phyloP scores from a whole-genome alignment of 2,329 filamentous ascomycete genomes.

The Aspergillus fischeri region DNA sequence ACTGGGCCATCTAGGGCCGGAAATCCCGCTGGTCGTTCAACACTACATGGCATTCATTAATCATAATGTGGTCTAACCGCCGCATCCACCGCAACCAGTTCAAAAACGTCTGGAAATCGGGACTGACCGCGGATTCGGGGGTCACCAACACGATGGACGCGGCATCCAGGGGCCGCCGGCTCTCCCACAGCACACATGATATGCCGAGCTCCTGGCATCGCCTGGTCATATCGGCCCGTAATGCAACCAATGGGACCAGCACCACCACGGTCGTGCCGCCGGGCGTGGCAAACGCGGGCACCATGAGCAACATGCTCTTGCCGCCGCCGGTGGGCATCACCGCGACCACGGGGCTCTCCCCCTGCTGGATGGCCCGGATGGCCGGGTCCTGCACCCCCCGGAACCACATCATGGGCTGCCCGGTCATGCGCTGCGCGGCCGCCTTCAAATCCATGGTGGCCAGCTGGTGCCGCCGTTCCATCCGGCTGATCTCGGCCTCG shows the following conservation, averaged over 20 bases:
- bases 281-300: not conserved
- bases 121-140: conserved; percentile 1
- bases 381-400: not conserved
- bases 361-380: not conserved
- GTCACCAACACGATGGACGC: conserved; percentile 7
- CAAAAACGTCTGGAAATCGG: conserved; percentile 3
- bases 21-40: conserved; percentile 5
- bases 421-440: conserved; percentile 1
- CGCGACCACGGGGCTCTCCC: not conserved
- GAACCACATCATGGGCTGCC: not conserved
- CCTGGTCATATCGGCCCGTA: not conserved
- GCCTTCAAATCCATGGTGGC: not conserved
- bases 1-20: not conserved
- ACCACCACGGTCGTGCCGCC: not conserved
- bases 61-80: conserved; percentile 4
- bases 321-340: not conserved
- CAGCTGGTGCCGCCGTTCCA: not conserved
- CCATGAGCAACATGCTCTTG: conserved; percentile 9
- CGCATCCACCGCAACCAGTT: not conserved
- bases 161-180: conserved; percentile 1
- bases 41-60: conserved; percentile 9
- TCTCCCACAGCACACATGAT: conserved; percentile 4
- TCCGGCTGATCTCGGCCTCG: not conserved
- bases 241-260: not conserved
- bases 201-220: not conserved